Evolutionary conservation across 2,329 filamentous ascomycete genomes (phyloP).

Genomic region (Ceratocystis cubensis): DNA sequence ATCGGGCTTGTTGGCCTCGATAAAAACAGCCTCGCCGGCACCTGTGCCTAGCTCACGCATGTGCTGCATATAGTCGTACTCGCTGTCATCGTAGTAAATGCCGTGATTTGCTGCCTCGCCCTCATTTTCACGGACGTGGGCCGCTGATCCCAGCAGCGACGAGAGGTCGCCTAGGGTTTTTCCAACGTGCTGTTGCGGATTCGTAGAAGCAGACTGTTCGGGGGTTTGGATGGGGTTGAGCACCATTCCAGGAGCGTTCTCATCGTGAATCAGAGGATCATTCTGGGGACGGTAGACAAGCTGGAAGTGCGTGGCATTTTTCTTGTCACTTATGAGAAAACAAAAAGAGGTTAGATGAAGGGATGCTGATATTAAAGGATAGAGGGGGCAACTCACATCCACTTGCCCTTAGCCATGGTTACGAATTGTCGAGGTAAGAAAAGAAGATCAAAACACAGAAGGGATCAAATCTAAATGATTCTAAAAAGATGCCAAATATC

Average conservation of each 20-base stretch:
- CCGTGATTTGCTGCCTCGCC: conserved; percentile 92
- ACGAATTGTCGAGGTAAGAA: neutral
- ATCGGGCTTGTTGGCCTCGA: conserved; percentile 54
- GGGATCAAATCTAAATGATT: neutral
- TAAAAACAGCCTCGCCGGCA: conserved; percentile 61
- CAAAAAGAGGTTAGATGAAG: conserved; percentile 21
- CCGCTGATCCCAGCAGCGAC: conserved; percentile 59
- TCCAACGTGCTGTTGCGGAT: neutral
- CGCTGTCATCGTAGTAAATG: conserved; percentile 85
- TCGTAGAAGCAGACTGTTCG: conserved; percentile 32
- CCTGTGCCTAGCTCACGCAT: conserved; percentile 71
- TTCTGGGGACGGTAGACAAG: conserved; percentile 94
- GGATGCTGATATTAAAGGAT: neutral
- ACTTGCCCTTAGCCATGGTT: conserved; percentile 65
- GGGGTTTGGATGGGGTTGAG: conserved; percentile 52
- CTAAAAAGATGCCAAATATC: too few species aligned
- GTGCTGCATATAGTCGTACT: conserved; percentile 99
- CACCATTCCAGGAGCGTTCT: conserved; percentile 77
- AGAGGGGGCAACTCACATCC: conserved; percentile 38
- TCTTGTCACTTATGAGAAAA: conserved; percentile 53
- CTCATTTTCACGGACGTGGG: conserved; percentile 69
- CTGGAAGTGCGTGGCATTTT: conserved; percentile 81
- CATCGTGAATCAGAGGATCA: conserved; percentile 92
- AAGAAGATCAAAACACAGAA: neutral
- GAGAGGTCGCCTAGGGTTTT: conserved; percentile 65